phyloP scores from a whole-genome alignment of 768 basidiomycete species.

The Sutorius australiensis region DNA sequence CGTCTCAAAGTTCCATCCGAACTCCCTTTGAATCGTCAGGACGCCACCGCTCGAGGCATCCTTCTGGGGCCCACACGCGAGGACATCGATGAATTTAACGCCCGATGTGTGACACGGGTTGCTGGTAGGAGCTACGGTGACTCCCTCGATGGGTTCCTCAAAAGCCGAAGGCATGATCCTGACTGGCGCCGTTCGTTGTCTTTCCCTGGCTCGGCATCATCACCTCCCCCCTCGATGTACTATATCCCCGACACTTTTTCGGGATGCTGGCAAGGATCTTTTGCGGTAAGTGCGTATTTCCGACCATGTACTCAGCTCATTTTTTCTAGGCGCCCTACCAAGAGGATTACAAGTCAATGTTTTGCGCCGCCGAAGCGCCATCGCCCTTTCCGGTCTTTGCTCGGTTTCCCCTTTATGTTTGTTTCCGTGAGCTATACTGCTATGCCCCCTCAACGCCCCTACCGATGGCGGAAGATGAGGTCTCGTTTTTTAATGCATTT shows the following conservation, averaged over 20 bases:
- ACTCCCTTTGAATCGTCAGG: conserved; percentile 34
- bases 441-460: conserved; percentile 33
- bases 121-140: conserved; percentile 22
- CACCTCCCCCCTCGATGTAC: conserved; percentile 9
- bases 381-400: conserved; percentile 34
- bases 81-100: conserved; percentile 43
- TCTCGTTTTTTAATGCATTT: conserved; percentile 44
- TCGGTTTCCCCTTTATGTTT: conserved; percentile 46
- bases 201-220: background rate
- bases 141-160: conserved; percentile 14
- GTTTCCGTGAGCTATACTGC: conserved; percentile 46
- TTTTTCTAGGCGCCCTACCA: conserved; percentile 36
- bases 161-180: conserved; percentile 32
- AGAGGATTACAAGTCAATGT: conserved; percentile 39
- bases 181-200: conserved; percentile 27
- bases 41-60: conserved; percentile 29
- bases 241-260: conserved; percentile 45
- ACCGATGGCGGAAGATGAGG: conserved; percentile 32
- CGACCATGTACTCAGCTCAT: background rate
- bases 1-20: conserved; percentile 39
- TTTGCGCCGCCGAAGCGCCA: conserved; percentile 32
- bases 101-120: conserved; percentile 41
- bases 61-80: conserved; percentile 41
- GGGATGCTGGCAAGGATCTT: conserved; percentile 50
- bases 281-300: conserved; percentile 35